Percentiles rank a stretch among this genome's conserved stretches.
Evolutionary conservation across 2,329 filamentous ascomycete species (phyloP).

Genomic region (Sporothrix variecibatus): DNA sequence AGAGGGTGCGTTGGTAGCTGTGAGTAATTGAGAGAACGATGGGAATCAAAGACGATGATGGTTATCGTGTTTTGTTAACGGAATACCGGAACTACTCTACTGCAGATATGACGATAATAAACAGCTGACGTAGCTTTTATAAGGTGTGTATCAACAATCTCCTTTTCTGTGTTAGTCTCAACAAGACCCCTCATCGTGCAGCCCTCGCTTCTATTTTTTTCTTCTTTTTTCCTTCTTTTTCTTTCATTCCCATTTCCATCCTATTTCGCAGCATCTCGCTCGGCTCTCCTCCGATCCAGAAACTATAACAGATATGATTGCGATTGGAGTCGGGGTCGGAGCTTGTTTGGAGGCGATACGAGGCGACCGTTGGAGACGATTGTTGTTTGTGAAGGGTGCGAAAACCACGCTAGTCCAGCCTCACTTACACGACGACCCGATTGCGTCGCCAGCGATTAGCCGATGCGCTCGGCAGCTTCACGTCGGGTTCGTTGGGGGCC

Average conservation of each 20-base stretch:
- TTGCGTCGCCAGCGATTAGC: background rate
- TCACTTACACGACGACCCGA: background rate
- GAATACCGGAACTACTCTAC: background rate
- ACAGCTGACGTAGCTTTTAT: conserved; percentile 10
- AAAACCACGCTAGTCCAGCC: background rate
- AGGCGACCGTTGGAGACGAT: background rate
- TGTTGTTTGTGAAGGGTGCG: background rate
- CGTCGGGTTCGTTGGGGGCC: background rate
- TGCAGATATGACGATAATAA: background rate
- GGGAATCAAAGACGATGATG: background rate
- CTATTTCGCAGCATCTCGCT: background rate
- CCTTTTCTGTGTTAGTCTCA: background rate
- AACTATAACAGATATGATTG: background rate
- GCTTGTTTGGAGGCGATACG: background rate
- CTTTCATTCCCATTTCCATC: background rate
- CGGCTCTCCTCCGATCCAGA: background rate
- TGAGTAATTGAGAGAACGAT: background rate
- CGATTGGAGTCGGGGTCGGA: background rate
- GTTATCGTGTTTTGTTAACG: background rate
- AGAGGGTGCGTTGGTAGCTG: background rate
- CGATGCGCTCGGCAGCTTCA: background rate
- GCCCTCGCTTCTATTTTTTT: background rate
- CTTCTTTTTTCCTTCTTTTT: background rate
- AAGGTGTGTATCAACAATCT: background rate
- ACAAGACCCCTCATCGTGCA: background rate